Evolutionary conservation across 495 filamentous ascomycete genomes (phyloP).

Genomic region (Patellaria atrata): DNA sequence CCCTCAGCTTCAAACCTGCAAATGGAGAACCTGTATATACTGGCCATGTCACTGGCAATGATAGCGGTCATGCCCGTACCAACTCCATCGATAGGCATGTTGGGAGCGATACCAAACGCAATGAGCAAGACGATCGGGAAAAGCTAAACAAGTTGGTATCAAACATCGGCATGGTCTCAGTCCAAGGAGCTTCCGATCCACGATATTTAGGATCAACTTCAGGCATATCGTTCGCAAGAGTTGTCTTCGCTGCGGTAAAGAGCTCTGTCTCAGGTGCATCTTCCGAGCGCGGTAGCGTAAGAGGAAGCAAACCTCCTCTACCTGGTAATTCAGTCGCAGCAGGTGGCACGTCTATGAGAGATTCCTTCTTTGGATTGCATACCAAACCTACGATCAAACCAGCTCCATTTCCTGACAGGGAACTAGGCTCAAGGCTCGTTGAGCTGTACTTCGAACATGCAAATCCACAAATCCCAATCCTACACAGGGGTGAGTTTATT

Average conservation of each 20-base stretch:
- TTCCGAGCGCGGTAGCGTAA: conserved; percentile 43
- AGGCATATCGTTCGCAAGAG: conserved; percentile 85
- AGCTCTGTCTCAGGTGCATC: conserved; percentile 47
- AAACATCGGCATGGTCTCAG: conserved; percentile 63
- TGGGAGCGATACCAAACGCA: conserved; percentile 2
- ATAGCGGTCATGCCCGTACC: too few relatives aligned
- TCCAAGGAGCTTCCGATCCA: conserved; percentile 59
- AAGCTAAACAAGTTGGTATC: conserved; percentile 59
- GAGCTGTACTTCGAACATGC: conserved; percentile 88
- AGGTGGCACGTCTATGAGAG: conserved; percentile 57
- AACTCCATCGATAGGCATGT: neutral
- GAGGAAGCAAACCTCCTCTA: conserved; percentile 14
- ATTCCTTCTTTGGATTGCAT: conserved; percentile 89
- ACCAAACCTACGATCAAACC: conserved; percentile 75
- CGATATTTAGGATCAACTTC: conserved; percentile 75
- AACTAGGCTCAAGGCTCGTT: conserved; percentile 55
- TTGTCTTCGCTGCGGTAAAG: conserved; percentile 90
- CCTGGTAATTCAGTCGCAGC: conserved; percentile 12
- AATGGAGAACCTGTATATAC: conserved; percentile 6
- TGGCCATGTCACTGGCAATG: too few relatives aligned
- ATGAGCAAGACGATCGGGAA: conserved; percentile 42
- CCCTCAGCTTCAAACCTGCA: conserved; percentile 30
- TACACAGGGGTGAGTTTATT: conserved; percentile 80
- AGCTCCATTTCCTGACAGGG: conserved; percentile 67
- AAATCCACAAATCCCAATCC: conserved; percentile 86